Conservation (phyloP, 2,329 filamentous ascomycete species). For the Fusarium musae region DNA sequence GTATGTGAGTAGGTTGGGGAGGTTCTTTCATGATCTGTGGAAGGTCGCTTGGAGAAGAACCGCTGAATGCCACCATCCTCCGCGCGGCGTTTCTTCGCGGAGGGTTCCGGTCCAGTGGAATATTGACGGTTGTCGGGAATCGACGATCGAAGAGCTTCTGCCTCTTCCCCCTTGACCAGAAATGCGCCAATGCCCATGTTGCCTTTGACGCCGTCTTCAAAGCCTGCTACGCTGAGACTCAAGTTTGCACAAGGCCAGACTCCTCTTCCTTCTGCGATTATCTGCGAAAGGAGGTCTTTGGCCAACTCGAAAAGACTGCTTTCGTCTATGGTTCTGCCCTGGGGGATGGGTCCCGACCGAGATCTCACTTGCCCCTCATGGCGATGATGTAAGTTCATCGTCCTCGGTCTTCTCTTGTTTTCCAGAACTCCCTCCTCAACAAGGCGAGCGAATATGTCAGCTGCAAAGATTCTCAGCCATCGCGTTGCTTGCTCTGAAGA, state of each 20-base stretch:
- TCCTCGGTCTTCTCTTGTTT: conserved; percentile 86
- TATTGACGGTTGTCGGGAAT: conserved; percentile 34
- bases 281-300: conserved; percentile 79
- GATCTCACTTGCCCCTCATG: conserved; percentile 79
- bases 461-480: conserved; percentile 91
- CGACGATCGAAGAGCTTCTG: conserved; percentile 52
- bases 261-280: conserved; percentile 75
- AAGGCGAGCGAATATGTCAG: conserved; percentile 89
- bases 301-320: conserved; percentile 78
- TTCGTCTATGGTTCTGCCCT: conserved; percentile 79
- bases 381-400: conserved; percentile 85
- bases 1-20: conserved; percentile 32
- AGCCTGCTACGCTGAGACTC: conserved; percentile 88
- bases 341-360: conserved; percentile 79
- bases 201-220: conserved; percentile 85
- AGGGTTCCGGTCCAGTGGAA: conserved; percentile 37
- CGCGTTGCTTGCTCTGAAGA: conserved; percentile 79
- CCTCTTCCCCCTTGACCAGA: conserved; percentile 79
- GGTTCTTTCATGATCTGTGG: conserved; percentile 44
- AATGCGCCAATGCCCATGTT: conserved; percentile 90
- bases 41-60: conserved; percentile 63
- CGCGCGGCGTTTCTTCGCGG: conserved; percentile 49
- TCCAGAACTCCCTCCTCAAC: conserved; percentile 92
- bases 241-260: conserved; percentile 95
- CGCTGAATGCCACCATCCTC: conserved; percentile 64